Evolutionary conservation across 495 filamentous ascomycete species (phyloP), one percentile per base, ranked within the genome.

Genomic region (Friedmanniomyces endolithicus): DNA sequence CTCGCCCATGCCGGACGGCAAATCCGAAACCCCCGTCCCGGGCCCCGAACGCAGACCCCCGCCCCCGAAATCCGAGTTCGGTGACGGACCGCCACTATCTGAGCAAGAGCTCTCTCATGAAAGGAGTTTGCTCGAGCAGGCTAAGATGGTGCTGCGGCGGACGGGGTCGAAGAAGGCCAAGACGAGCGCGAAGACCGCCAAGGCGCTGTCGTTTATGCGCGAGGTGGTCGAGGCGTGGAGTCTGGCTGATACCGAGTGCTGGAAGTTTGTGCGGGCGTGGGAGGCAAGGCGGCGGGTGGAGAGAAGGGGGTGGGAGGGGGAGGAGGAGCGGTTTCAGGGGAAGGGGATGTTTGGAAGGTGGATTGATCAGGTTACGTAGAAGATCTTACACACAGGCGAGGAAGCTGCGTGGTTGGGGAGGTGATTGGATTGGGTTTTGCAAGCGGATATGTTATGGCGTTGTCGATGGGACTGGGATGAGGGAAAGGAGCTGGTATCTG

Each of bases 171-270:
- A 70, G 11, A 64, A 76, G 19, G 67, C 62, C 27, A 49, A 48
- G 53, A 50, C 20, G 44, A 29, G 65, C 40, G 33, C 80, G 11
- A 69, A 44, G 41, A 41, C 53, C 23, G 53, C 59, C 48, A 23
- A n/a, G n/a, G n/a, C n/a, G n/a, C n/a, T n/a, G n/a, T n/a, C 37
- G 47, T 69, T 62, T 45, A 67, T 88, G 27, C 74, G 76, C 39
- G 74, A 75, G 22, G 80, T 83, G 39, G 76, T 86, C 17, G 92
- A 96, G 74, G 84, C 86, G 57, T 98, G 92, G 92, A 95, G 90
- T 68, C 60, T 95, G 59, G 89, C 86, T 6, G 88, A 95, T 68
- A 85, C 86, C 9, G 92, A 98, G 70, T 87, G 84, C 2, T 98
- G 92, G 92, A 78, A 81, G 62, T 96, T 98, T 62, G 84, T 86